Evolutionary conservation across 352 stramenopile species (phyloP).

Genomic region (Pythium folliculosum): DNA sequence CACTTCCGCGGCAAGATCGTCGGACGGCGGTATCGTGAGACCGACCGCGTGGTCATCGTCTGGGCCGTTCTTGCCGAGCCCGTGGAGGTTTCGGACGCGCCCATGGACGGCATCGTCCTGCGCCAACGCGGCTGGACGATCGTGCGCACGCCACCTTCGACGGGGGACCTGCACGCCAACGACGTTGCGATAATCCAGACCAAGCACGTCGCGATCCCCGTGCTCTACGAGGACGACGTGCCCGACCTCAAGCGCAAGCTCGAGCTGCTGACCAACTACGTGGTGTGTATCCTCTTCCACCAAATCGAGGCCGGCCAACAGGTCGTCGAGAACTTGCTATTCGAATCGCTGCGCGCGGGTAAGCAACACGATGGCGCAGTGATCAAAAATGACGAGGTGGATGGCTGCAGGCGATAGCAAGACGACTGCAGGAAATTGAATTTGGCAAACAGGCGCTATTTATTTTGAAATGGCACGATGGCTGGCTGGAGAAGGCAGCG

Average conservation of each 20-base stretch:
- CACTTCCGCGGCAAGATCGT: slow-evolving; percentile 19
- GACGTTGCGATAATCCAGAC: slow-evolving; percentile 11
- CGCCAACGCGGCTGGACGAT: slow-evolving; percentile 18
- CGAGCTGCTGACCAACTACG: slow-evolving; percentile 16
- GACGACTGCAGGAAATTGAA: neutral
- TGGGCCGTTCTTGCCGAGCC: slow-evolving; percentile 18
- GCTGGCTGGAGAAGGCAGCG: neutral
- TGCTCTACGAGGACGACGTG: slow-evolving; percentile 15
- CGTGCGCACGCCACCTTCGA: neutral
- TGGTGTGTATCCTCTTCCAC: slow-evolving; percentile 5
- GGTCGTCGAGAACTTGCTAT: slow-evolving; percentile 19
- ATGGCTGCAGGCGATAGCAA: neutral
- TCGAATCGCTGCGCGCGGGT: neutral
- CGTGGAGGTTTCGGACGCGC: slow-evolving; percentile 10
- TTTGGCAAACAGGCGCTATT: no score
- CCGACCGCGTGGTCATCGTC: slow-evolving; percentile 16
- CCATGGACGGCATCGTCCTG: slow-evolving; percentile 20
- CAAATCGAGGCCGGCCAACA: slow-evolving; percentile 18
- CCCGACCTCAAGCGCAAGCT: slow-evolving; percentile 18
- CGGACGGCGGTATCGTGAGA: slow-evolving; percentile 9
- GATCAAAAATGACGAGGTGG: neutral
- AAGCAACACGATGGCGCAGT: neutral
- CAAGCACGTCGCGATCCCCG: slow-evolving; percentile 16
- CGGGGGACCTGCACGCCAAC: neutral
- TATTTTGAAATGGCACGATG: neutral